Evolutionary conservation across 495 filamentous ascomycete genomes (phyloP).

Genomic region (Penicillium macrosclerotiorum): DNA sequence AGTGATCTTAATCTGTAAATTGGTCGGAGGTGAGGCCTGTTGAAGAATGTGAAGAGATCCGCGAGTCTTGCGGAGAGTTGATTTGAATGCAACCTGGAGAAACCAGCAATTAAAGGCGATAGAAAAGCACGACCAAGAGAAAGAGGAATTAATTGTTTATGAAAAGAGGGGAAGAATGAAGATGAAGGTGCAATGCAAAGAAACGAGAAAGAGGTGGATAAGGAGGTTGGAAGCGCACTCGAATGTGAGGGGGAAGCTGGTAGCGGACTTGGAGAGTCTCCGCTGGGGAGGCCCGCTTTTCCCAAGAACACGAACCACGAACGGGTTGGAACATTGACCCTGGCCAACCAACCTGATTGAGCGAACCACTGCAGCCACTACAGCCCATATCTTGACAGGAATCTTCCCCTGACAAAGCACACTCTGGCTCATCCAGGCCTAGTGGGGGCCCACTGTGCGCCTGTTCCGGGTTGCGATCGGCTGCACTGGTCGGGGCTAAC

Average conservation of each 20-base stretch:
- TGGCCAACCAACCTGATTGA: too few species aligned
- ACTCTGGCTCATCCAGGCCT: background rate
- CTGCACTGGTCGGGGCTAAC: background rate
- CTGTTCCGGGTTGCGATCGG: conserved; percentile 13
- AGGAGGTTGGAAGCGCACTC: conserved; percentile 27
- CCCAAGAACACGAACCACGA: background rate
- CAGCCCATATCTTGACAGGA: too few species aligned
- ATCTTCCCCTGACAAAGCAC: conserved; percentile 15
- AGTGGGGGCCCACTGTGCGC: background rate
- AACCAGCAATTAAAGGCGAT: conserved; percentile 5
- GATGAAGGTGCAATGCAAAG: conserved; percentile 2
- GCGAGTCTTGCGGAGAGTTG: background rate
- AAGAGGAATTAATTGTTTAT: conserved; percentile 5
- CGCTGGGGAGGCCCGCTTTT: conserved; percentile 5
- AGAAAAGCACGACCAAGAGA: conserved; percentile 11
- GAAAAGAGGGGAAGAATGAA: conserved; percentile 1
- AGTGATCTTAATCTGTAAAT: background rate
- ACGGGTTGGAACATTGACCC: background rate
- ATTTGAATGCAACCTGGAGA: background rate
- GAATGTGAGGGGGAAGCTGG: conserved; percentile 18
- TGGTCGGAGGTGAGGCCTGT: background rate
- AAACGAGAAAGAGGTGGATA: conserved; percentile 13
- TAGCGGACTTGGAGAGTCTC: conserved; percentile 3
- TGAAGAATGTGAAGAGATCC: background rate
- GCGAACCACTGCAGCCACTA: conserved; percentile 4